Evolutionary conservation across 805 yeast species (phyloP).

Genomic region (Wickerhamiella dianesei): DNA sequence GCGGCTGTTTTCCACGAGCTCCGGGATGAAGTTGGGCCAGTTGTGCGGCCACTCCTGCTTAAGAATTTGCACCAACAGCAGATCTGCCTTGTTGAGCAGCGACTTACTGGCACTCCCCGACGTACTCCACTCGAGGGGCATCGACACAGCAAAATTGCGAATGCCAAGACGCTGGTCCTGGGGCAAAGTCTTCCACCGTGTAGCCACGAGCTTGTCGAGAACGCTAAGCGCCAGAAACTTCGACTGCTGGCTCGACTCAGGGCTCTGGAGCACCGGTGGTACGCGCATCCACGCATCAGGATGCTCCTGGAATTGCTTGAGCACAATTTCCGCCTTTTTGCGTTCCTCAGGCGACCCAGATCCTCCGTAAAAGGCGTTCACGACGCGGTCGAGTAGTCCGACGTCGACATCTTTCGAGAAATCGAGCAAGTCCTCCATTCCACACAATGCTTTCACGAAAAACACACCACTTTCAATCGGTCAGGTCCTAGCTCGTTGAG

Average conservation of each 20-base stretch:
- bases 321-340: constrained; percentile 28
- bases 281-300: constrained; percentile 94
- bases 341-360: constrained; percentile 32
- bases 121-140: constrained; percentile 85
- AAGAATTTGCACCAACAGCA: constrained; percentile 83
- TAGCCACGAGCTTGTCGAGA: constrained; percentile 75
- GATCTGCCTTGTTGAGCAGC: constrained; percentile 80
- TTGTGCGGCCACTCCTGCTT: constrained; percentile 99
- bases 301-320: constrained; percentile 63
- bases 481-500: not conserved
- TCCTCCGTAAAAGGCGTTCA: constrained; percentile 70
- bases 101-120: constrained; percentile 62
- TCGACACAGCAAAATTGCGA: constrained; percentile 82
- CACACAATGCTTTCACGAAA: not conserved
- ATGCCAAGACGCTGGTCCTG: constrained; percentile 82
- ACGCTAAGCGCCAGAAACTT: constrained; percentile 87
- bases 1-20: constrained; percentile 70
- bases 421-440: constrained; percentile 80
- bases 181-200: constrained; percentile 89
- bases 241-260: constrained; percentile 61
- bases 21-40: constrained; percentile 97
- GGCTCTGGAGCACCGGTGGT: constrained; percentile 69
- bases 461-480: not conserved
- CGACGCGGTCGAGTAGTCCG: constrained; percentile 65
- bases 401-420: constrained; percentile 76